Base-by-base conservation (phyloP, 164 flowering plant species). In the Magnolia changhungtana region DNA sequence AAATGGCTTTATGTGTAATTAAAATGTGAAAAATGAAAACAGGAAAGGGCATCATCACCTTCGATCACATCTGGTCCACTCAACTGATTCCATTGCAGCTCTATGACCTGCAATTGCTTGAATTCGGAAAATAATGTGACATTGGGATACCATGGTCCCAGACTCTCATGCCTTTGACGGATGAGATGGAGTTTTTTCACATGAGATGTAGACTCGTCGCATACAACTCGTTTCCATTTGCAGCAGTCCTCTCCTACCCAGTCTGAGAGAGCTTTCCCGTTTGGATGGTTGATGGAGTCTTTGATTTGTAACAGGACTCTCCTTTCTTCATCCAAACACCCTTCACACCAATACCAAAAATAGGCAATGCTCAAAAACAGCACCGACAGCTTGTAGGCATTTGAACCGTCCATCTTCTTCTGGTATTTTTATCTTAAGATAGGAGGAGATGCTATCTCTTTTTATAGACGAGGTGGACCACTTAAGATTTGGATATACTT, bases 181-280 rank as follows among this genome's bases (percentile, higher is more conserved):
- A 5, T 23, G 2, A 58, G 49, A 6, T 24, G 3, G 11, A 72
- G 24, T 23, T 24, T 8, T 23, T 1, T 13, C n/a, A 72, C 74
- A 6, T 24, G 21, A 24, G 74, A 27, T 29, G 74, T 21, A 6
- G 64, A 23, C 16, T 4, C 19, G 68, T 63, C 8, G 3, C 75
- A 73, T 7, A 1, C 9, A 6, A 73, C 68, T 8, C 69, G 14
- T 8, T 3, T 1, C 75, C 75, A 73, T 8, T 31, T 19, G 75
- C 75, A 73, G 16, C 75, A 73, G 13, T 73, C 52, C 16, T 73
- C 13, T 3, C 75, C 68, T 7, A 37, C 20, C 67, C 68, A 73
- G 16, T 27, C 18, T 7, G 68, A 4, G 23, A 73, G 49, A 29
- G 68, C 67, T 29, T 55, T 63, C 4, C 68, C 75, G 20, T 73